These are phyloP conservation scores for Phyllosticta citribraziliensis DNA, from an alignment of 2,329 filamentous ascomycete genomes.

Conservation along the genomic window DNA sequence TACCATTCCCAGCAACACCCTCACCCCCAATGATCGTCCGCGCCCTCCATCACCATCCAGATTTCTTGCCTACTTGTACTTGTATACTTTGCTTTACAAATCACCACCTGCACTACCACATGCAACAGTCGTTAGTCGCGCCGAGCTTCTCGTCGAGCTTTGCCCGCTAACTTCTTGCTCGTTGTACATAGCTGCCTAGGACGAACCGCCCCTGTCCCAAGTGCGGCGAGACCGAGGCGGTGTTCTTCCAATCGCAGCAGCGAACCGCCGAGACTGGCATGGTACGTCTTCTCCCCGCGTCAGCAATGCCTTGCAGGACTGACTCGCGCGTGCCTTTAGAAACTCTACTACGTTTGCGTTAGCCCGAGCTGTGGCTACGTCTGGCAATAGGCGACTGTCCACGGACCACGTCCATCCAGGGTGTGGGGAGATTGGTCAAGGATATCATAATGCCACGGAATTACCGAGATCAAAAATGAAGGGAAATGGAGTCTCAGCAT, in stretches of 20 bases:
- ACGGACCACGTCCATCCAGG: neutral
- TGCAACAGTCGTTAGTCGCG: conserved; percentile 11
- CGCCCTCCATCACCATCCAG: neutral
- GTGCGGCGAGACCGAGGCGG: conserved; percentile 80
- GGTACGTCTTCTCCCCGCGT: conserved; percentile 49
- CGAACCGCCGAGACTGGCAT: conserved; percentile 95
- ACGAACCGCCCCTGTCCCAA: conserved; percentile 75
- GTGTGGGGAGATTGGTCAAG: neutral
- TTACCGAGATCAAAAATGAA: neutral
- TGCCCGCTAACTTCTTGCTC: conserved; percentile 22
- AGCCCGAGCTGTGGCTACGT: conserved; percentile 87
- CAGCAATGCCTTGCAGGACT: neutral
- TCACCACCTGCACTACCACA: neutral
- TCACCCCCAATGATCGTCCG: neutral
- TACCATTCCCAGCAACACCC: neutral
- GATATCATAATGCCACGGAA: neutral
- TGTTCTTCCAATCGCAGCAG: conserved; percentile 98
- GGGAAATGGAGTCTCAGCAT: neutral
- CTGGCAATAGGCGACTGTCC: conserved; percentile 39
- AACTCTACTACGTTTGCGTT: conserved; percentile 66
- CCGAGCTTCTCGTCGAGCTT: conserved; percentile 17
- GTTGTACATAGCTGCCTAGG: conserved; percentile 76
- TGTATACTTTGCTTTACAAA: neutral
- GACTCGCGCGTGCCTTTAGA: conserved; percentile 21
- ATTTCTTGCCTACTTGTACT: neutral